A percentile compares a stretch with the other conserved stretches of the same genome.
These are phyloP conservation scores for Rhizophagus clarus DNA, from an alignment of 192 early-diverging fungal genomes.

Conservation along the genomic window DNA sequence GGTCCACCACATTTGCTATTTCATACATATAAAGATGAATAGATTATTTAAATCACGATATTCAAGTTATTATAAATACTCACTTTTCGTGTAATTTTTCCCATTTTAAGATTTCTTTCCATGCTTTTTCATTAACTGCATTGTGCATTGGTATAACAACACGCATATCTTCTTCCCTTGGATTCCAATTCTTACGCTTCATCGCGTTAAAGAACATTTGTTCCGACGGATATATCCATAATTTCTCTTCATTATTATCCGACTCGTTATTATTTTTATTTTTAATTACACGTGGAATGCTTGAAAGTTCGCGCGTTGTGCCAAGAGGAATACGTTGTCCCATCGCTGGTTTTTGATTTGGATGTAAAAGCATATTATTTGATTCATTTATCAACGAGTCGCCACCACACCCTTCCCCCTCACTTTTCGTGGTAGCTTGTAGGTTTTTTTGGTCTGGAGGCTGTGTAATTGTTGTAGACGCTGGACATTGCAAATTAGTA, in stretches of 20 bases:
- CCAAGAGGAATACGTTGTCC: slow-evolving; percentile 55
- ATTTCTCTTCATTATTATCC: slow-evolving; percentile 33
- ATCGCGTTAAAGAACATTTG: slow-evolving; percentile 98
- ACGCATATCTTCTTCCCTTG: slow-evolving; percentile 81
- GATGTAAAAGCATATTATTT: slow-evolving; percentile 66
- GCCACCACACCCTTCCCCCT: slow-evolving; percentile 11
- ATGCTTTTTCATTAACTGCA: slow-evolving; percentile 89
- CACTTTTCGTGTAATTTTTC: slow-evolving; percentile 62
- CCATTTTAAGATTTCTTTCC: slow-evolving; percentile 87
- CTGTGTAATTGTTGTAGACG: no score
- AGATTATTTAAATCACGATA: not conserved
- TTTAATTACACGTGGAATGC: slow-evolving; percentile 68
- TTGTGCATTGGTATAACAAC: slow-evolving; percentile 93
- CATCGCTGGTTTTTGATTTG: slow-evolving; percentile 48
- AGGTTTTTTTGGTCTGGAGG: not conserved
- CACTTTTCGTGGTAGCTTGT: not conserved
- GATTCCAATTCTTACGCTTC: slow-evolving; percentile 88
- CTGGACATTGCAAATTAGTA: no score
- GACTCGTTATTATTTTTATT: not conserved
- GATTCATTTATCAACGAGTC: slow-evolving; percentile 48
- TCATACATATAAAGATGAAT: not conserved
- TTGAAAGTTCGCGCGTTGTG: slow-evolving; percentile 68
- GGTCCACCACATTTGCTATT: slow-evolving; percentile 63
- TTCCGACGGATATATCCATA: slow-evolving; percentile 92
- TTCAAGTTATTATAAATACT: slow-evolving; percentile 12